These are phyloP conservation scores for Mortierella sp. DNA, from an alignment of 371 early-diverging fungal species.

Conservation along the genomic window DNA sequence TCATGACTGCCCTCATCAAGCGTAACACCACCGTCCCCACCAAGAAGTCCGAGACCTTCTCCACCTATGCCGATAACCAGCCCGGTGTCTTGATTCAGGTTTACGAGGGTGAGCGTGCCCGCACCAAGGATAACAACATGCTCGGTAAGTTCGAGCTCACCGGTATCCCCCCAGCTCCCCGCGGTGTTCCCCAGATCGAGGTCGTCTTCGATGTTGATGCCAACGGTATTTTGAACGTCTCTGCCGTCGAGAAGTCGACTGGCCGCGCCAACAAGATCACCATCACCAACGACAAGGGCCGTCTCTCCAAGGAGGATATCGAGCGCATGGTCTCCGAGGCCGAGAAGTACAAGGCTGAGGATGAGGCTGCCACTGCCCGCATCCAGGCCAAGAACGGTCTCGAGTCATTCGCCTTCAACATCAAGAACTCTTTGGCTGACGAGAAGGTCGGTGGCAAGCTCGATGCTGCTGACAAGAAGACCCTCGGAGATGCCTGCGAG, in stretches of 20 bases:
- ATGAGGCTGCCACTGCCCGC: constrained; percentile 91
- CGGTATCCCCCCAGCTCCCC: constrained; percentile 96
- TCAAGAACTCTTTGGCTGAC: constrained; percentile 89
- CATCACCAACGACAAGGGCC: constrained; percentile 98
- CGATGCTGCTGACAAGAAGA: constrained; percentile 87
- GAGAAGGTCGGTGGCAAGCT: constrained; percentile 89
- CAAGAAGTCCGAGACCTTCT: constrained; percentile 98
- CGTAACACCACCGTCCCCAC: constrained; percentile 98
- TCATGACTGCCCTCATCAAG: constrained; percentile 96
- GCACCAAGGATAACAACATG: constrained; percentile 97
- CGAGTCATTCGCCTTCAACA: constrained; percentile 95
- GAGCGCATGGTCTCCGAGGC: constrained; percentile 97
- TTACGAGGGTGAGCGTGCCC: constrained; percentile 97
- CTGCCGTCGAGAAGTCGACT: constrained; percentile 96
- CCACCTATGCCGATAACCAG: constrained; percentile 98
- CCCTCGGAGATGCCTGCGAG: constrained; percentile 83
- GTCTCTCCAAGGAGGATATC: constrained; percentile 97
- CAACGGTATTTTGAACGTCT: constrained; percentile 98
- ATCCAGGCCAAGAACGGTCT: constrained; percentile 92
- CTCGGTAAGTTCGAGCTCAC: constrained; percentile 97
- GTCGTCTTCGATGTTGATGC: constrained; percentile 98
- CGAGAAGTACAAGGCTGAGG: constrained; percentile 97
- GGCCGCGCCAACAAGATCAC: constrained; percentile 96
- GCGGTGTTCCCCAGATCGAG: constrained; percentile 98
- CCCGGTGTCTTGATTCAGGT: constrained; percentile 98